Evolutionary conservation across 768 basidiomycete species (phyloP).

Genomic region (Lactifluus rugatus): DNA sequence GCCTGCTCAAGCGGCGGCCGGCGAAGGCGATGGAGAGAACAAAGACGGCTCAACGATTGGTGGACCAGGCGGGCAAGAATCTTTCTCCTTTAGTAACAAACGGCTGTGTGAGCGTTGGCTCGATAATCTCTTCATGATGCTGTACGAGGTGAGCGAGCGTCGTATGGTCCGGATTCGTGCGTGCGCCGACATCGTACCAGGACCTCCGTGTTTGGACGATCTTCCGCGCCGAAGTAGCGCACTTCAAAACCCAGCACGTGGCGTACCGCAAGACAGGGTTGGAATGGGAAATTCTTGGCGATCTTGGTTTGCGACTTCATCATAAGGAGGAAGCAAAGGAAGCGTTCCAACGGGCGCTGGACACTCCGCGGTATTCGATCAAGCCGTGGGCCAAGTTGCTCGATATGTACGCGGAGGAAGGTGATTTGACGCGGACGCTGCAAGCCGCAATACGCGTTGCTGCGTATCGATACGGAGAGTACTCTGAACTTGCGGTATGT

Average conservation of each 20-base stretch:
- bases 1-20: slow-evolving; percentile 36
- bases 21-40: slow-evolving; percentile 23
- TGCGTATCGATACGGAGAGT: slow-evolving; percentile 86
- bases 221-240: slow-evolving; percentile 95
- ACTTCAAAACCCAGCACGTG: slow-evolving; percentile 97
- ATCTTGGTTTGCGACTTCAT: slow-evolving; percentile 84
- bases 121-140: slow-evolving; percentile 95
- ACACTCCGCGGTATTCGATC: slow-evolving; percentile 71
- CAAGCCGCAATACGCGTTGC: slow-evolving; percentile 90
- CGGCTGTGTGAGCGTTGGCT: slow-evolving; percentile 95
- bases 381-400: slow-evolving; percentile 92
- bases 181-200: slow-evolving; percentile 30
- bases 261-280: slow-evolving; percentile 94
- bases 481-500: slow-evolving; percentile 79
- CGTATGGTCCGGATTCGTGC: neutral
- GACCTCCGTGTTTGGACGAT: slow-evolving; percentile 98
- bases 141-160: slow-evolving; percentile 71
- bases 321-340: slow-evolving; percentile 99
- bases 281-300: slow-evolving; percentile 98
- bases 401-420: slow-evolving; percentile 95
- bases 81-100: slow-evolving; percentile 93
- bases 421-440: slow-evolving; percentile 82
- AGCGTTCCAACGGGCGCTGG: slow-evolving; percentile 90
- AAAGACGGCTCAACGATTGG: slow-evolving; percentile 22
- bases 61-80: slow-evolving; percentile 40